Conservation (phyloP, 192 early-diverging fungal genomes). For the Podila epigama region DNA sequence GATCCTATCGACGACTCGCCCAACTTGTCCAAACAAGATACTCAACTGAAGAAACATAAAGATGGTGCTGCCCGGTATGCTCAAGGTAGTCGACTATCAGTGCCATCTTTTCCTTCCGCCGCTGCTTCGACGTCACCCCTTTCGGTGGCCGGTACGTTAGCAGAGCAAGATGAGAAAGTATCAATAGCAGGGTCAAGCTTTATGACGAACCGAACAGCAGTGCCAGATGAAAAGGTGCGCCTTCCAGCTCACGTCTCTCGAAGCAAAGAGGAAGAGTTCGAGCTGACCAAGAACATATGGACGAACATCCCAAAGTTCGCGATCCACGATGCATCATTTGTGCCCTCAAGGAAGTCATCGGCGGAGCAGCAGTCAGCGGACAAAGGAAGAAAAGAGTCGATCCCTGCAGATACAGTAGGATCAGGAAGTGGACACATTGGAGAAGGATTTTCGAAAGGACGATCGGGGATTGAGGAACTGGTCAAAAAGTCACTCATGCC, state of each 20-base stretch:
- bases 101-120: constrained; percentile 13
- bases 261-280: constrained; percentile 34
- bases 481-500: constrained; percentile 19
- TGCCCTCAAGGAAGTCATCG: not conserved
- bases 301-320: constrained; percentile 40
- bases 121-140: too few species aligned
- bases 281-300: constrained; percentile 43
- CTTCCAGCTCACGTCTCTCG: constrained; percentile 17
- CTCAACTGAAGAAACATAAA: too few species aligned
- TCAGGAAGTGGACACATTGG: not conserved
- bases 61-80: constrained; percentile 20
- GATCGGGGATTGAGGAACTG: constrained; percentile 23
- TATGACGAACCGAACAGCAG: not conserved
- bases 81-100: constrained; percentile 23
- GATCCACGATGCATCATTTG: constrained; percentile 26
- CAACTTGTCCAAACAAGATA: not conserved
- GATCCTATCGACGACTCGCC: constrained; percentile 10
- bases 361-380: not conserved
- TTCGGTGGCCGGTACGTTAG: not conserved
- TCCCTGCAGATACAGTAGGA: not conserved
- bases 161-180: constrained; percentile 24
- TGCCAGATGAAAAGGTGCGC: constrained; percentile 18
- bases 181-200: not conserved
- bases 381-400: not conserved
- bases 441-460: constrained; percentile 11